Evolutionary conservation across 495 filamentous ascomycete genomes (phyloP), one percentile per base, ranked within the genome.

Genomic region (Neurospora sp.): DNA sequence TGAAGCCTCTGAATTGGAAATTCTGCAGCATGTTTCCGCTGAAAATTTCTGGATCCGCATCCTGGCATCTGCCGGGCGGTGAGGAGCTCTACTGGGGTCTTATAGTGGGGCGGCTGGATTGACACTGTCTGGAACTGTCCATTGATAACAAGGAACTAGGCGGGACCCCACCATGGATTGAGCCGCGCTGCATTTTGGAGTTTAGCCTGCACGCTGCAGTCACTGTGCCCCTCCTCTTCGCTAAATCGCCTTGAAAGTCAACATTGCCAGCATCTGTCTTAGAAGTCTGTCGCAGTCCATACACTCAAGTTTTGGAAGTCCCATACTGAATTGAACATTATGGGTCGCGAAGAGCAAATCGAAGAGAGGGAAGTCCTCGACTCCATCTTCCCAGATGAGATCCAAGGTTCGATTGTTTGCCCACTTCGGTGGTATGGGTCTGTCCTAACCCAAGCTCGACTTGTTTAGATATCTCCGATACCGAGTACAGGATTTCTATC

Each of bases 361-460:
- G 94, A 99, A 84, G 96, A 99, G 85, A 91, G 95, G 76, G 96
- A 98, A 81, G 94, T 99, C 71, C 92, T 99, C 75, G 93, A 95
- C 78, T 97, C 94, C 71, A 99, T 99, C 76, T 99, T 97, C 78
- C 94, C 96, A 14, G 96, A 99, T 42, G 96, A 99, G 81, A 97
- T 98, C 69, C 93, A 91, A 87, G 92, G 94, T 96, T 41, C 18
- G 83, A 74, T 20, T 70, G 31, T 41, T 38, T 37, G 59, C 20
- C 41, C 14, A 38, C 22, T 20, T 35, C 27, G 35, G 38, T 42
- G 18, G 27, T 20, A 65, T 40, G 42, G 12, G 22, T 4, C 37
- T 40, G 39, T 10, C 39, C 27, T 16, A 31, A 39, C 45, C 35
- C 40, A 18, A 39, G 20, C 41, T 27, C 20, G 71, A 20, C 65